Conservation (phyloP, 2,329 filamentous ascomycete species). For the Aspergillus amoenus region DNA sequence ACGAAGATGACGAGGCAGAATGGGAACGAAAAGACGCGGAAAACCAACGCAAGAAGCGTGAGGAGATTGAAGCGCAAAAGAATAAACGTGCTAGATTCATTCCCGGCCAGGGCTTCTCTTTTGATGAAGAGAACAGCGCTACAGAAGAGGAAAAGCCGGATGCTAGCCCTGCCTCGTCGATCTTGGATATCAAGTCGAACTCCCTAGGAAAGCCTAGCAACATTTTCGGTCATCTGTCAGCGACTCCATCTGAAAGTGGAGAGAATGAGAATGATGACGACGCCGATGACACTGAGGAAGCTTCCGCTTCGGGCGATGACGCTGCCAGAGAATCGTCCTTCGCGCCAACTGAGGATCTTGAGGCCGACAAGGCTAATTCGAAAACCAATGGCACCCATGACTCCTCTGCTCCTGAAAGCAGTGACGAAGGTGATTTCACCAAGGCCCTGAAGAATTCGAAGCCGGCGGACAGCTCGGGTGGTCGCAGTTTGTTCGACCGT, state of each 20-base stretch:
- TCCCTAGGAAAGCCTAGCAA: constrained; percentile 31
- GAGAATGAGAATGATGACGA: constrained; percentile 27
- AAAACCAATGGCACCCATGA: constrained; percentile 12
- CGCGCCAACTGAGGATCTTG: constrained; percentile 14
- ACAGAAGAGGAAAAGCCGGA: constrained; percentile 23
- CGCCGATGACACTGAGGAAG: constrained; percentile 29
- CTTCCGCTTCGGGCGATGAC: constrained; percentile 23
- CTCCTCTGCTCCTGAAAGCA: constrained; percentile 21
- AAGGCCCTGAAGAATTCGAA: constrained; percentile 24
- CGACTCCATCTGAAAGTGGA: constrained; percentile 26
- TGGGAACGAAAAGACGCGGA: constrained; percentile 50
- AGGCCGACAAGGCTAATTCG: constrained; percentile 9
- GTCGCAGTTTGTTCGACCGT: constrained; percentile 38
- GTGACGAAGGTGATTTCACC: constrained; percentile 24
- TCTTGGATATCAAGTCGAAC: constrained; percentile 30
- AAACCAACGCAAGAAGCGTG: constrained; percentile 46
- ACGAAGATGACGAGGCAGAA: constrained; percentile 51
- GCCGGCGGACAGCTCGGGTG: constrained; percentile 19
- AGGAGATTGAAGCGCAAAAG: constrained; percentile 39
- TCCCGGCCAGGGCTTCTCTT: constrained; percentile 34
- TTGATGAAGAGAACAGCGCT: constrained; percentile 22
- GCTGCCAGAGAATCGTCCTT: constrained; percentile 19
- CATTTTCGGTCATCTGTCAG: constrained; percentile 39
- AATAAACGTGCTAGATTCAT: constrained; percentile 33
- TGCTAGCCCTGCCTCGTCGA: constrained; percentile 14